phyloP scores from a whole-genome alignment of 495 filamentous ascomycete species.

The Aspergillus cavernicola region DNA sequence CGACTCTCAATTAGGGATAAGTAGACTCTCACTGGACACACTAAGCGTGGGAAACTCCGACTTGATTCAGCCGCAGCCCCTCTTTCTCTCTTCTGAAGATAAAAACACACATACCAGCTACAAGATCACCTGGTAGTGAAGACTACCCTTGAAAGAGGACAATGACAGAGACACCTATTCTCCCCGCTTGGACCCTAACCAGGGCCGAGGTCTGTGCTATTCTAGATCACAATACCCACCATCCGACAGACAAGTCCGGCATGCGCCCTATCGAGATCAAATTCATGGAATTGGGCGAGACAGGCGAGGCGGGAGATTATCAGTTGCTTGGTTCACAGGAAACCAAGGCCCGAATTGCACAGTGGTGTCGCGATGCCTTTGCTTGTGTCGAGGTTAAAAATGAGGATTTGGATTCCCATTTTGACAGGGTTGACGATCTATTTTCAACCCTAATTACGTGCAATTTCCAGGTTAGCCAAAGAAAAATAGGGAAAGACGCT shows the following conservation, averaged over 20 bases:
- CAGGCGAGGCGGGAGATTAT: neutral
- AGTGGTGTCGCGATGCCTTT: conserved; percentile 8
- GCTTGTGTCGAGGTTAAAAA: neutral
- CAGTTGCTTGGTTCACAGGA: neutral
- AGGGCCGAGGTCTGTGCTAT: neutral
- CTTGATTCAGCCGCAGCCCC: too few species aligned
- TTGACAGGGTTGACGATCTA: neutral
- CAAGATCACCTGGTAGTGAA: too few species aligned
- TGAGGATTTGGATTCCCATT: neutral
- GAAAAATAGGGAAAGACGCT: neutral
- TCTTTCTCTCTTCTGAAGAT: too few species aligned
- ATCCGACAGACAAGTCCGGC: neutral
- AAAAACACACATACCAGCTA: too few species aligned
- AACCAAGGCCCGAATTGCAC: neutral
- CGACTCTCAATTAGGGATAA: too few species aligned
- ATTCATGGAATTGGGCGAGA: neutral
- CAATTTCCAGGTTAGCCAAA: neutral
- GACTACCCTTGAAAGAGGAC: too few species aligned
- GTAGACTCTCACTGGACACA: too few species aligned
- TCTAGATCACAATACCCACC: neutral
- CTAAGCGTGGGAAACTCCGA: too few species aligned
- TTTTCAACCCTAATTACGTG: conserved; percentile 3
- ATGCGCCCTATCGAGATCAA: neutral
- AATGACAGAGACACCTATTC: neutral
- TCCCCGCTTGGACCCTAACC: neutral